phyloP scores from a whole-genome alignment of 768 basidiomycete genomes.

The Leccinum aurantiacum region DNA sequence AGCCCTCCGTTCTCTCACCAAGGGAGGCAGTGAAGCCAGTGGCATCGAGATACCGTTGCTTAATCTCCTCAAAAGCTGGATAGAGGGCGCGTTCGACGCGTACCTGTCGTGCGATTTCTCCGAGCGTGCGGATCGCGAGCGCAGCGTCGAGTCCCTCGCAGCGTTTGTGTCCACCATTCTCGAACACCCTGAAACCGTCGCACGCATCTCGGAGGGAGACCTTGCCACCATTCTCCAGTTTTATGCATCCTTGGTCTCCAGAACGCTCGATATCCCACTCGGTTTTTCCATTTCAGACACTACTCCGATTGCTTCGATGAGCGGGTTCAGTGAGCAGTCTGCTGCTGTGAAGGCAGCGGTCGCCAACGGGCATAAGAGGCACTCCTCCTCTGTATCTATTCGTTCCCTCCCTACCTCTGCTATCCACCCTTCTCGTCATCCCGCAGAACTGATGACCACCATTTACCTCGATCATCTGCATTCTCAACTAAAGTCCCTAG shows the following conservation, averaged over 20 bases:
- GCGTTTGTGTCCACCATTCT: constrained; percentile 55
- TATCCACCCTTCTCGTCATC: constrained; percentile 39
- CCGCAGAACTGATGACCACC: constrained; percentile 61
- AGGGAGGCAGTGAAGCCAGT: constrained; percentile 55
- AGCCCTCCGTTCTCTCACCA: constrained; percentile 64
- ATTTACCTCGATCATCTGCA: constrained; percentile 65
- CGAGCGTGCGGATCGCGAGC: constrained; percentile 60
- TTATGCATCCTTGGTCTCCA: constrained; percentile 58
- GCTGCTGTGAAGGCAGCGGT: constrained; percentile 21
- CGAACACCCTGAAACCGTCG: constrained; percentile 50
- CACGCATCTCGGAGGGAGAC: constrained; percentile 60
- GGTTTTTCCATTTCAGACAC: constrained; percentile 17
- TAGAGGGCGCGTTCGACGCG: constrained; percentile 61
- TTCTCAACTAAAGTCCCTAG: constrained; percentile 59
- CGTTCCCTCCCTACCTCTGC: constrained; percentile 40
- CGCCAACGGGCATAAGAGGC: constrained; percentile 50
- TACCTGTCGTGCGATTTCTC: constrained; percentile 35
- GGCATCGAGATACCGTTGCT: constrained; percentile 65
- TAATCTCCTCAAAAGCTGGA: constrained; percentile 61
- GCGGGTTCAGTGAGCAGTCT: constrained; percentile 33
- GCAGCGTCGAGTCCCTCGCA: constrained; percentile 60
- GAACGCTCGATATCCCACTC: constrained; percentile 41
- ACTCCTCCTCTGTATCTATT: constrained; percentile 61
- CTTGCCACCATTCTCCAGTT: constrained; percentile 58
- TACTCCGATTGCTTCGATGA: constrained; percentile 28